Evolutionary conservation across 805 yeast genomes (phyloP), one percentile per base, ranked within the genome.

Genomic region (Myxozyma neglecta): DNA sequence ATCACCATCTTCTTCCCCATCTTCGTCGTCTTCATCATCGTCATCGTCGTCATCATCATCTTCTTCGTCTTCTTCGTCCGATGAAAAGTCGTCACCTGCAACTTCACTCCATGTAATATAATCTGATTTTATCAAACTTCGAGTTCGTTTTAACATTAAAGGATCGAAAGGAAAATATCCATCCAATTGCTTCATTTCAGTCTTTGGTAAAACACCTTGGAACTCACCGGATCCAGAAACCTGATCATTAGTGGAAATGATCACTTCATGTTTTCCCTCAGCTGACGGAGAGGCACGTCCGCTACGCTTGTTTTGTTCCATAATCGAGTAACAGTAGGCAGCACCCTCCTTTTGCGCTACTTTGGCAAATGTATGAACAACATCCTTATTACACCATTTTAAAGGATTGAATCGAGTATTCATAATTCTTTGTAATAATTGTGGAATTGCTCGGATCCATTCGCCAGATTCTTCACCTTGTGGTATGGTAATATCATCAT

Each of bases 81-180:
- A 77, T 40, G 78, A 82, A 48, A 77, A 75, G 18, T 84, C 87
- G 16, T 61, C 72, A 8, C 83, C 88, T 45, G 87, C 87, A 39
- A 85, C 89, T 47, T 85, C 91, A 42, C 81, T 81, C 98, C 98
- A 93, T 69, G 91, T 94, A 34, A 92, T 84, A 70, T 85, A 88
- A 61, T 81, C 80, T 6, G 75, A 79, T 37, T 80, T 77, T 59
- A 94, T 76, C 39, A 84, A 72, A 44, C 75, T 73, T 69, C 85
- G 84, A 52, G 89, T 82, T 10, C 75, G 75, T 49, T 86, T 87
- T 65, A 93, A 80, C 54, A 88, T 83, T 64, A 94, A 75, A 0
- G 99, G 99, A 77, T 93, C 98, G 73, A 89, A 93, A 11, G 99
- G 99, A 75, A 93, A 93, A 73, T 90, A 93, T n/a, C 94, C 91